Evolutionary conservation across 345 rosid species (phyloP), one percentile per base, ranked within the genome.

Genomic region (Physaria fendleri): DNA sequence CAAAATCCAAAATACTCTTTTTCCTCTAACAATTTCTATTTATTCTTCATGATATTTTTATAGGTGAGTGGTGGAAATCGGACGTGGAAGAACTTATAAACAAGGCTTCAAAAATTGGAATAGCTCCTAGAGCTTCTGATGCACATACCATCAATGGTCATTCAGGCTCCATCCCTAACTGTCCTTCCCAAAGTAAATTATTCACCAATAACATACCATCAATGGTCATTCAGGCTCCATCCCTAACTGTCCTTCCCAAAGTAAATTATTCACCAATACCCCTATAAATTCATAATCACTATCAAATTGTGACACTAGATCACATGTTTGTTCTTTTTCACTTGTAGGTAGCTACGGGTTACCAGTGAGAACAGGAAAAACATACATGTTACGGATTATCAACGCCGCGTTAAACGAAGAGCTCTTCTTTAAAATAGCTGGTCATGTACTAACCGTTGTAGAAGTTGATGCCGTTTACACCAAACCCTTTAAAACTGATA

Each of bases 31-130:
- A 43, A 13, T n/a, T 27, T 27, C 13, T 13, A 34, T 13, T 8
- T 54, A 13, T n/a, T 55, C 39, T 13, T 43, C 8, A 18, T 22
- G 15, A 68, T 1, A 6, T 56, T n/a, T n/a, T n/a, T n/a, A 18
- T 23, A 81, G 95, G 79, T 74, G 98, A 92, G 69, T 92, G 98
- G 98, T 92, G 98, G 98, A 86, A 88, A 74, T 86, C 97, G 8
- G 95, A 92, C 28, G 83, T 83, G 32, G 95, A 92, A 77, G 78
- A 83, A 17, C 87, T 92, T 65, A 74, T 86, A 41, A 75, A 83
- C 34, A 84, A 80, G 73, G 95, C 97, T 23, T 4, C 43, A 27
- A 83, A 70, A 33, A 69, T 78, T 17, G 97, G 98, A 6, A 13
- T 51, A 34, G 95, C 89, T 14, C 93, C 97, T 2, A 83, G 72